Evolutionary conservation across 2,329 filamentous ascomycete species (phyloP), one percentile per base, ranked within the genome.

Genomic region (Colletotrichum caudatum): DNA sequence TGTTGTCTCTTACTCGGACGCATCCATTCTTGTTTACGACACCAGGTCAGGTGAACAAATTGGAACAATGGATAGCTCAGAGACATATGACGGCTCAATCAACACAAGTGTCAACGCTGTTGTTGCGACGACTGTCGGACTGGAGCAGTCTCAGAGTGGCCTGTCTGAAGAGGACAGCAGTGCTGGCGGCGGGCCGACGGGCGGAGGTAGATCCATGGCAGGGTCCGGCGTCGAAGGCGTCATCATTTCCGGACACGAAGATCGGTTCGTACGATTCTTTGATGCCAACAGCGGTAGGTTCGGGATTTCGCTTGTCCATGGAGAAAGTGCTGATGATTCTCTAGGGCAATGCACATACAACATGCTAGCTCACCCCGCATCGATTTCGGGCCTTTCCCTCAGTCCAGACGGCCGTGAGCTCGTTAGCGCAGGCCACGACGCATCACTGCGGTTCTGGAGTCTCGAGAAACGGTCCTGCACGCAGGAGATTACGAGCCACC

Each of bases 341-440:
- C 20, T 39, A 98, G 96, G 96, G 69, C 96, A 99, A 94, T 98
- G 95, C 84, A 98, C 96, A 74, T 99, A 99, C 83, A 97, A 93
- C 78, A 99, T 99, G 96, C 90, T 98, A 71, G 96, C 96, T 7
- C 96, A 99, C 77, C 94, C 96, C 0, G 93, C 95, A 3, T 92
- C 96, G 68, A 98, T 99, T 75, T 97, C 96, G 1, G 92, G 93
- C 35, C 88, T 99, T 6, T 97, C 94, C 0, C 89, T 99, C 26
- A 97, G 94, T 76, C 96, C 95, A 18, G 95, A 98, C 78, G 95
- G 95, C 57, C 91, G 92, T 70, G 96, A 99, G 84, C 91, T 98
- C 14, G 95, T 99, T 60, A 98, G 94, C 57, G 96, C 94, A 1
- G 96, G 96, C 29, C 96, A 99, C 80, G 96, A 99, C 80, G 95